Evolutionary conservation across 352 stramenopile genomes (phyloP).

Genomic region (Globisporangium spinosum): DNA sequence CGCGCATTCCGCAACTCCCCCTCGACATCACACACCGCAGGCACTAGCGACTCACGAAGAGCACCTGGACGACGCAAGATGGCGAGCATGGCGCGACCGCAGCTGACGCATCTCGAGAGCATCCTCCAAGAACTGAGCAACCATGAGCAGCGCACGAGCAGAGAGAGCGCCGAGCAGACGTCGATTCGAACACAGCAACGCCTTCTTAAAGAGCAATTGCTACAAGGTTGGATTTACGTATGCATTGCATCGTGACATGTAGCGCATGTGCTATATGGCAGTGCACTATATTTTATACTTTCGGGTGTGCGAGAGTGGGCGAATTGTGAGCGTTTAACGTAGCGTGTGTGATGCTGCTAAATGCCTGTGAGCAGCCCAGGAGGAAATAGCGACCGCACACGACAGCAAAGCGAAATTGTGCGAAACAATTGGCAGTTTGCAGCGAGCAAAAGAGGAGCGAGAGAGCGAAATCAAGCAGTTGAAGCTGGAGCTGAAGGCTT

Average conservation of each 20-base stretch:
- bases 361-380: slow-evolving; percentile 33
- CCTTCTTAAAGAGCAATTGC: slow-evolving; percentile 54
- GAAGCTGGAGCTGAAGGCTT: slow-evolving; percentile 39
- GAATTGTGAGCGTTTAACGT: not conserved
- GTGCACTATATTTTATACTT: not conserved
- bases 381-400: slow-evolving; percentile 46
- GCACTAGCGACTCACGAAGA: not conserved
- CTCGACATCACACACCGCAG: not conserved
- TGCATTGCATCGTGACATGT: not conserved
- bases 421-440: slow-evolving; percentile 52
- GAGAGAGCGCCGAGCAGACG: slow-evolving; percentile 40
- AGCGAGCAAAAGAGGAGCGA: slow-evolving; percentile 44
- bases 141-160: slow-evolving; percentile 41
- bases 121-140: slow-evolving; percentile 51
- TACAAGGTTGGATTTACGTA: slow-evolving; percentile 26
- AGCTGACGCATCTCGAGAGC: slow-evolving; percentile 45
- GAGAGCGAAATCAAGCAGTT: slow-evolving; percentile 40
- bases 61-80: not conserved
- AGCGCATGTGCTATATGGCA: not conserved
- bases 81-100: slow-evolving; percentile 15
- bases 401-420: slow-evolving; percentile 47
- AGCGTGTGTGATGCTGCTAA: not conserved
- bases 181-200: slow-evolving; percentile 44
- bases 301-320: not conserved
- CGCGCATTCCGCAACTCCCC: slow-evolving; percentile 12